phyloP scores from a whole-genome alignment of 257 asterid species.

The Asclepias syriaca region DNA sequence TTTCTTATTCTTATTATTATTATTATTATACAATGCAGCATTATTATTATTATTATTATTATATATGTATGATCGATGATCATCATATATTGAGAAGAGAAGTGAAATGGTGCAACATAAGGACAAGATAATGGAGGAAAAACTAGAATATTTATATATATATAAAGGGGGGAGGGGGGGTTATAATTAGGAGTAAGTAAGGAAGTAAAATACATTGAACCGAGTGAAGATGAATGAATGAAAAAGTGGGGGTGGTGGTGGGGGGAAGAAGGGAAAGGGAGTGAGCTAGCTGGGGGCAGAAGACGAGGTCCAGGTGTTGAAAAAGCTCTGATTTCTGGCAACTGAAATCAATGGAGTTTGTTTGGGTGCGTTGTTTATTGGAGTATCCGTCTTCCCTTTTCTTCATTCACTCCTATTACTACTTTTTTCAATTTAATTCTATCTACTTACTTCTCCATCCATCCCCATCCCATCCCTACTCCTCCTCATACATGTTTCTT shows the following conservation, averaged over 20 bases:
- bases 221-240: constrained; percentile 5
- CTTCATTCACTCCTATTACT: not conserved
- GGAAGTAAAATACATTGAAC: not conserved
- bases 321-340: constrained; percentile 15
- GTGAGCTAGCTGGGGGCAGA: constrained; percentile 11
- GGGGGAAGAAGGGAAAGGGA: not conserved
- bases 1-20: no score
- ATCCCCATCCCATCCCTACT: no score
- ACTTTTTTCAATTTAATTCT: not conserved
- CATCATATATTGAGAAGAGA: no score
- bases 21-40: not conserved
- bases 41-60: no score
- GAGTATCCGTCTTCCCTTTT: not conserved
- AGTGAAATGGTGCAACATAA: no score
- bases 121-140: no score
- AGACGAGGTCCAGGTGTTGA: constrained; percentile 10
- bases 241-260: not conserved
- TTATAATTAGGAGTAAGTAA: no score
- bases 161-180: no score
- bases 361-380: constrained; percentile 4
- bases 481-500: no score
- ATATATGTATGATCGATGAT: no score
- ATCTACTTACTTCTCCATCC: no score
- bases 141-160: no score
- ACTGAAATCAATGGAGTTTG: constrained; percentile 14